Evolutionary conservation across 768 basidiomycete genomes (phyloP), one percentile per base, ranked within the genome.

Genomic region (Gelatoporia subvermispora): DNA sequence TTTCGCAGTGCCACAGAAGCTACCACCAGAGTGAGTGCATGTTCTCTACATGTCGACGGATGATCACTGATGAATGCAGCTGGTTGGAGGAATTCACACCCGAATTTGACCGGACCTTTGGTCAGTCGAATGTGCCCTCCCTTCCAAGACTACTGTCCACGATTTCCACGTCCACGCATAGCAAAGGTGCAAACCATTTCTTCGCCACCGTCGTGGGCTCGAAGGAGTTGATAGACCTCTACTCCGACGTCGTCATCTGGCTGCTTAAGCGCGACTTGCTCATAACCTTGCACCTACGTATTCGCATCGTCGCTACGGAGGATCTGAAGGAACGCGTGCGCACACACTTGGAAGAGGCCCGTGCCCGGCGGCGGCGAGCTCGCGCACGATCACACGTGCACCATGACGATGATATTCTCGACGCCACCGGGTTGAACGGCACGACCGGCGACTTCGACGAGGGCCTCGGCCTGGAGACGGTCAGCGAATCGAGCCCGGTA

Each of bases 221-320:
- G 18, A 83, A 85, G 58, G 84, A 85, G 35, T 70, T 76, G 10
- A 78, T 92, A 23, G 73, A 78, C 4, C 64, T 82, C 43, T 95
- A 88, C 65, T 78, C 85, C 54, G 82, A 91, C 22, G 88, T 94
- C 24, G 81, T 98, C 10, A 68, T 87, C 34, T 97, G 94, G 95
- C 80, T 98, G 74, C 74, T 97, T 34, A 88, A 88, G 61, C 81
- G 83, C 35, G 92, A 92, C 60, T 74, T 98, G 54, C 72, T 97
- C 16, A 77, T 89, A 45, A 87, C 89, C 16, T 74, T 93, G 22
- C 93, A 94, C 60, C 80, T 93, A 13, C 83, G 87, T 34, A 82
- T 95, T 46, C 83, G 93, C 24, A 74, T 98, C 36, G 78, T 92
- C 31, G 93, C 88, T 0, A 83, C 89, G 0, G 72, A 75, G 4